phyloP scores from a whole-genome alignment of 192 early-diverging fungal genomes.

The Ambispora gerdemannii region DNA sequence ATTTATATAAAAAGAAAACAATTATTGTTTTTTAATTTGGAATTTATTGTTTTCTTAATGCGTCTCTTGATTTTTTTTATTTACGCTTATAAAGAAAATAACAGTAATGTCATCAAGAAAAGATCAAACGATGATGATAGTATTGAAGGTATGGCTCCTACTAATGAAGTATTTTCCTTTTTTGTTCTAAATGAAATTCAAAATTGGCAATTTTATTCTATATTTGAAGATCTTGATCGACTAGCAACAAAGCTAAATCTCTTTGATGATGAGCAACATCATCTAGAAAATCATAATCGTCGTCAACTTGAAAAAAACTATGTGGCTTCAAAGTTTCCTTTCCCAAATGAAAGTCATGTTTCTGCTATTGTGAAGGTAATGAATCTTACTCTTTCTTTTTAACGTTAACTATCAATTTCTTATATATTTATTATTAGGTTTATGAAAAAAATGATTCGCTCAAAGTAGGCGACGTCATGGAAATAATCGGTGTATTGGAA shows the following conservation, averaged over 20 bases:
- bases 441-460: conserved; percentile 48
- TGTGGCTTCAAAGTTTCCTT: conserved; percentile 54
- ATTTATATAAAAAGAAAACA: too few species aligned
- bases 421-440: conserved; percentile 33
- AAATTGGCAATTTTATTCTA: background rate
- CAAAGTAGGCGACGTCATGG: conserved; percentile 58
- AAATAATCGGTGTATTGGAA: conserved; percentile 60
- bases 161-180: too few species aligned
- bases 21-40: too few species aligned
- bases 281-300: too few species aligned
- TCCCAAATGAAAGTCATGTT: conserved; percentile 53
- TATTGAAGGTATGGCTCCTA: too few species aligned
- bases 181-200: too few species aligned
- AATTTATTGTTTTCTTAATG: too few species aligned
- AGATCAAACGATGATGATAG: too few species aligned
- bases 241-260: conserved; percentile 4
- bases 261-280: background rate
- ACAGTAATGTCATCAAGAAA: too few species aligned
- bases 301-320: conserved; percentile 17
- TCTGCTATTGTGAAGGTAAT: conserved; percentile 59
- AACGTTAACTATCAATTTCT: background rate
- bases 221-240: background rate
- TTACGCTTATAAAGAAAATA: too few species aligned
- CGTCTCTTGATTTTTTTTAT: too few species aligned
- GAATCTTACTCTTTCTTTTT: background rate